Conservation (phyloP, 2,329 filamentous ascomycete species). For the Aaosphaeria arxii region DNA sequence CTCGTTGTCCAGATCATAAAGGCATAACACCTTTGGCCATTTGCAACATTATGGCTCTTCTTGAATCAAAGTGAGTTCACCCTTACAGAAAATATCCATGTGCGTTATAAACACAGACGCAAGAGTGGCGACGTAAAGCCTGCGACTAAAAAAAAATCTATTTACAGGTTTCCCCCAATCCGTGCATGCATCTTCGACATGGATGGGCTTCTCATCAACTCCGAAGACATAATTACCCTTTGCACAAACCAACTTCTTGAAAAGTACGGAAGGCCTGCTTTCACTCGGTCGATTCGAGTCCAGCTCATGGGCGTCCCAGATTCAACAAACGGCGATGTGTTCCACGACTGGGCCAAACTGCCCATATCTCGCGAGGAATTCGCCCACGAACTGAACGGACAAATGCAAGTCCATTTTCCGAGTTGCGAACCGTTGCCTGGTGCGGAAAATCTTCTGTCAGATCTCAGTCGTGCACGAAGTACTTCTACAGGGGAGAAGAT, state of each 20-base stretch:
- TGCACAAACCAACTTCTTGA: slow-evolving; percentile 79
- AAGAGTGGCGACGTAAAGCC: too few relatives aligned
- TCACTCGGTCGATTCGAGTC: slow-evolving; percentile 5
- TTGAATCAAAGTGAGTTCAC: too few relatives aligned
- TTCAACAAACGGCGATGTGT: slow-evolving; percentile 7
- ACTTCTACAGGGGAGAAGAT: not conserved
- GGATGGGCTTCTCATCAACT: slow-evolving; percentile 93
- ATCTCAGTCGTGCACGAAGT: not conserved
- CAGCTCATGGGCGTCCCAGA: slow-evolving; percentile 5
- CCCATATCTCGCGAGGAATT: slow-evolving; percentile 5
- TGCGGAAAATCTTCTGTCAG: not conserved
- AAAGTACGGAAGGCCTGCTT: slow-evolving; percentile 8
- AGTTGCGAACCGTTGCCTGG: not conserved
- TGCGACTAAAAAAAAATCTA: too few relatives aligned
- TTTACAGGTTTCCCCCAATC: slow-evolving; percentile 57
- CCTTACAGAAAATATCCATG: too few relatives aligned
- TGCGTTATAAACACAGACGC: too few relatives aligned
- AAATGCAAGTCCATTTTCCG: not conserved
- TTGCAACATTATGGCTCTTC: too few relatives aligned
- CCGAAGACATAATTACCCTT: slow-evolving; percentile 83
- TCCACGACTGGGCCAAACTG: slow-evolving; percentile 5
- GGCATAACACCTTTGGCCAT: too few relatives aligned
- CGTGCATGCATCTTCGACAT: slow-evolving; percentile 97
- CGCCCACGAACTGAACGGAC: slow-evolving; percentile 1
- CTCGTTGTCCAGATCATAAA: too few relatives aligned